Conservation (phyloP, 495 filamentous ascomycete genomes). For the Trichoderma erinaceum region DNA sequence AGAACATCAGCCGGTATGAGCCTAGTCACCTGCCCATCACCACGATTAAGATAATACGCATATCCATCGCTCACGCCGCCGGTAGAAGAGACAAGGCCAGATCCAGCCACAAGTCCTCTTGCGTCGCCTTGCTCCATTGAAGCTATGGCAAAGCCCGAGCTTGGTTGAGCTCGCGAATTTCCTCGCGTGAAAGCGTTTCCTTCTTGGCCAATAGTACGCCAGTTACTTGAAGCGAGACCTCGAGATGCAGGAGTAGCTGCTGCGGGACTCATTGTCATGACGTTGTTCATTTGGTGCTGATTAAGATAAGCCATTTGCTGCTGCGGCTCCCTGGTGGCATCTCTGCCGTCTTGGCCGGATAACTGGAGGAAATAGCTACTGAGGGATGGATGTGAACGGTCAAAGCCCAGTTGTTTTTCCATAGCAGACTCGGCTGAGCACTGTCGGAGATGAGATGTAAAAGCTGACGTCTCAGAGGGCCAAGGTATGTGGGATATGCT, state of each 20-base stretch:
- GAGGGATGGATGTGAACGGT: not conserved
- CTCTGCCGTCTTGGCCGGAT: not conserved
- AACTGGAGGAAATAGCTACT: not conserved
- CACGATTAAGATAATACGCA: constrained; percentile 1
- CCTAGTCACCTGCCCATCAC: constrained; percentile 35
- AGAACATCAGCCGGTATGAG: constrained; percentile 63
- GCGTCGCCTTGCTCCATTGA: not conserved
- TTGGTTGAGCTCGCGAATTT: not conserved
- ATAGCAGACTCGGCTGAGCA: not conserved
- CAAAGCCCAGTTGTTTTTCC: not conserved
- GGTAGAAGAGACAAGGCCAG: not conserved
- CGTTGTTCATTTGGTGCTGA: not conserved
- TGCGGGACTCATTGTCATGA: not conserved
- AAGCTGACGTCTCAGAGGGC: not conserved
- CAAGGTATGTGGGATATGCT: constrained; percentile 4
- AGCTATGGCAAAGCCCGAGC: not conserved
- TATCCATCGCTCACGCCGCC: constrained; percentile 9
- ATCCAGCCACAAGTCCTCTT: not conserved
- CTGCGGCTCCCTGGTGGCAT: not conserved
- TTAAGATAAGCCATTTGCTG: not conserved
- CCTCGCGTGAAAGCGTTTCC: not conserved
- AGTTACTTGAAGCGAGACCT: not conserved
- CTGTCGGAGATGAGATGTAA: not conserved
- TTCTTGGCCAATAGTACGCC: not conserved
- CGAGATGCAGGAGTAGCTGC: not conserved